Percentiles rank a stretch among this genome's conserved stretches.
phyloP scores from a whole-genome alignment of 2,329 filamentous ascomycete species.

The Aspergillus neotritici region DNA sequence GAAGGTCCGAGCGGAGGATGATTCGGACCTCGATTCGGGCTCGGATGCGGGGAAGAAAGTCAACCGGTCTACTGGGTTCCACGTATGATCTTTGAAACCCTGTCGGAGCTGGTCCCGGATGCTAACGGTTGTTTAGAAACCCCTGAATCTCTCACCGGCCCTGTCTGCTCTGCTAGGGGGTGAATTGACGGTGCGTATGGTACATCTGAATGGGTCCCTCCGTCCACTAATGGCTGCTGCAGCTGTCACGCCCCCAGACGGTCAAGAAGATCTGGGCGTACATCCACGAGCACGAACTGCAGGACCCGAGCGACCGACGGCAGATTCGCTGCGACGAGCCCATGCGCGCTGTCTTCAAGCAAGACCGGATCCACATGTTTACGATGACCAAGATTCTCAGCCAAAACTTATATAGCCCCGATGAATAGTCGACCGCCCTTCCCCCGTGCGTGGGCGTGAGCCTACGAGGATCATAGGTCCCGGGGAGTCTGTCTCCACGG shows the following conservation, averaged over 20 bases:
- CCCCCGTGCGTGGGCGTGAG: too few species aligned
- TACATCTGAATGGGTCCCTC: neutral
- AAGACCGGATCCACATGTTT: conserved; percentile 93
- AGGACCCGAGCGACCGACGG: conserved; percentile 85
- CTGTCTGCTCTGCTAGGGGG: conserved; percentile 42
- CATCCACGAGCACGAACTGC: conserved; percentile 80
- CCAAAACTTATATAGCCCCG: conserved; percentile 78
- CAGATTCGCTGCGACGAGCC: conserved; percentile 89
- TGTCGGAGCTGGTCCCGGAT: neutral
- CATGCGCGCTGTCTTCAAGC: conserved; percentile 88
- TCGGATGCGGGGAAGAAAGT: conserved; percentile 56
- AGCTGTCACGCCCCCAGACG: conserved; percentile 89
- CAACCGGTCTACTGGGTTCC: conserved; percentile 81
- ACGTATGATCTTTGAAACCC: conserved; percentile 46
- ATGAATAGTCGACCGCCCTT: conserved; percentile 50
- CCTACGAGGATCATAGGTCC: too few species aligned
- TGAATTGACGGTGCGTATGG: conserved; percentile 37
- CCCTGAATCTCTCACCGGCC: conserved; percentile 41
- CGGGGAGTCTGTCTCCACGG: too few species aligned
- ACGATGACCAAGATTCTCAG: conserved; percentile 97
- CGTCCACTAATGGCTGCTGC: conserved; percentile 13
- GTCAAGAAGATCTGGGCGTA: conserved; percentile 97
- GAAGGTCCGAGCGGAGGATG: conserved; percentile 70
- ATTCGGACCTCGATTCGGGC: conserved; percentile 68
- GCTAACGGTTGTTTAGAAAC: conserved; percentile 34